Base-by-base conservation (phyloP, 768 basidiomycete species). In the Cyclocybe cylindracea region DNA sequence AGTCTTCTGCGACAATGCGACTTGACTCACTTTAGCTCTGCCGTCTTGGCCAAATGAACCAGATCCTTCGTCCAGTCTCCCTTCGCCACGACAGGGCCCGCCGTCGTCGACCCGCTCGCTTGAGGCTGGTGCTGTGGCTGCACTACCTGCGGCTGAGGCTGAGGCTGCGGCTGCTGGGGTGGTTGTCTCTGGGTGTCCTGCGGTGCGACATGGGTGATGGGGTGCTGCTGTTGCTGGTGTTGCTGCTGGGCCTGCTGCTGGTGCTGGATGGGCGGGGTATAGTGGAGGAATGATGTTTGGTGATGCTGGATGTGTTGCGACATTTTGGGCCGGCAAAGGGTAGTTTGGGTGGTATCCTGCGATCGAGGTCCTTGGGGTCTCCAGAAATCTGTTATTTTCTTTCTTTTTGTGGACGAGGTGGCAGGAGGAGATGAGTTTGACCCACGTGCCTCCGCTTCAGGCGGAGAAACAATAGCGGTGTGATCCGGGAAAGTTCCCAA, bases 21-120 rank as follows among this genome's bases (percentile, higher is more conserved):
- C 11, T 31, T 39, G 10, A 80, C 88, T 60, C 66, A 93, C 91
- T 93, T 93, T 62, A 93, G 78, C 65, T 93, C 91, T 7, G 91
- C 91, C 1, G 88, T 90, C 72, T 89, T 92, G 5, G 91, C 91
- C 9, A 93, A 78, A 46, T 92, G 88, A 32, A 93, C 86, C 39
- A 93, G 78, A 68, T 91, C 88, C 60, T 86, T 87, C 24, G 89
- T 91, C 91, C 91, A 93, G 67, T 92, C 89, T 7, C 89, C 91
- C 14, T 83, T 85, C 4, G 91, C 89, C 44, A 93, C 78, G 45
- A 91, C 69, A n/a, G 86, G 83, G 10, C 45, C 50, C 11, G 39
- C 44, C 10, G 31, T 2, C 32, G 29, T 29, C 39, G 51, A 44
- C 14, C 50, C 46, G 24, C 39, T 58, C 35, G 61, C 45, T 48